Percentiles rank a stretch among this genome's conserved stretches.
Evolutionary conservation across 179 eudicot genomes (phyloP).

Genomic region (Beta lomatogona): DNA sequence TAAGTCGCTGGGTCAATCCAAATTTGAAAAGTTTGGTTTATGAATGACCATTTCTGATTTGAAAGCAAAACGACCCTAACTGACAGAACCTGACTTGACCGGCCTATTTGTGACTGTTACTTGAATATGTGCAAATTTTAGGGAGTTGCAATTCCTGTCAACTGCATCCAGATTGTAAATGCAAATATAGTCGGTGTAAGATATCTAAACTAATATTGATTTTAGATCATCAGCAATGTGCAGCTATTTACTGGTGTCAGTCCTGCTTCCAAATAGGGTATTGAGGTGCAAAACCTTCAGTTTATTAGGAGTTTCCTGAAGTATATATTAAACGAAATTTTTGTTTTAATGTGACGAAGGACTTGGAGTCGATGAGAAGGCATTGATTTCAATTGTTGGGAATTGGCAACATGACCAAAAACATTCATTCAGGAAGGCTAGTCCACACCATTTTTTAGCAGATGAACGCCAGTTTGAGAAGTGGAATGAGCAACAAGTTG

Average conservation of each 20-base stretch:
- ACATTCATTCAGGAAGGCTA: conserved; percentile 45
- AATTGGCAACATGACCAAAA: conserved; percentile 56
- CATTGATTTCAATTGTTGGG: conserved; percentile 52
- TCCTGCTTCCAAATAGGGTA: background rate
- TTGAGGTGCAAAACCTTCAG: background rate
- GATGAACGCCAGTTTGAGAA: conserved; percentile 66
- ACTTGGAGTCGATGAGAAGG: conserved; percentile 69
- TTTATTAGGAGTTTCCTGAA: background rate
- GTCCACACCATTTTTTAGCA: conserved; percentile 41
- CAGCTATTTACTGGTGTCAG: background rate
- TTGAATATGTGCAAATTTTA: background rate
- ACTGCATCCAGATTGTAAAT: background rate
- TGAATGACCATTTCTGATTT: no score
- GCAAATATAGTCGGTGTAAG: background rate
- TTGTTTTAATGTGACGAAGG: conserved; percentile 32
- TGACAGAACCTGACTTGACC: no score
- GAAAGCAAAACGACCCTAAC: no score
- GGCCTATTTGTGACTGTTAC: no score
- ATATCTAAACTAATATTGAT: background rate
- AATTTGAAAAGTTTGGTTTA: no score
- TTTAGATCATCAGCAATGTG: background rate
- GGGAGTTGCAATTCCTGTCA: background rate
- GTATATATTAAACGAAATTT: background rate
- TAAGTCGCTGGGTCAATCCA: no score
- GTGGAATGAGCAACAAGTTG: conserved; percentile 45